Conservation (phyloP, 768 basidiomycete genomes). For the Phanerochaete carnosa region DNA sequence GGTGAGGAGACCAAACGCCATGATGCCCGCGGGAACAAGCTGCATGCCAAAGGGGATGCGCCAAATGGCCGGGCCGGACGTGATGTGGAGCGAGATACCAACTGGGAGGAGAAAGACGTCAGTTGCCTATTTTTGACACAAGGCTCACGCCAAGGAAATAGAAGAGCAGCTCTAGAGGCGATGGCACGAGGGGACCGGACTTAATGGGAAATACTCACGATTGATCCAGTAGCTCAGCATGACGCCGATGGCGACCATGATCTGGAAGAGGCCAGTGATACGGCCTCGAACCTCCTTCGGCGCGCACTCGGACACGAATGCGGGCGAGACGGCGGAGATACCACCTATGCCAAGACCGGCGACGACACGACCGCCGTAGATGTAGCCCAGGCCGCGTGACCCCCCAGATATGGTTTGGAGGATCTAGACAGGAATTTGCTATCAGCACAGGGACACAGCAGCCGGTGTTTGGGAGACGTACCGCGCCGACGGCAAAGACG, state of each 20-base stretch:
- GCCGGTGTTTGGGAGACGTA: conserved; percentile 28
- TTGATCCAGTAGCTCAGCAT: conserved; percentile 86
- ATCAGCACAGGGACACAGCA: not conserved
- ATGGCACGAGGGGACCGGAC: not conserved
- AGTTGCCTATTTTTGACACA: not conserved
- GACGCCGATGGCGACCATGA: conserved; percentile 82
- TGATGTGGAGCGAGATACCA: conserved; percentile 55
- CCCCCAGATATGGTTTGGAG: conserved; percentile 66
- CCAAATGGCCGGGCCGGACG: conserved; percentile 52
- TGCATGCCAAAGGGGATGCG: conserved; percentile 73
- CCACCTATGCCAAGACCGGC: conserved; percentile 80
- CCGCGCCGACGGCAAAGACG: conserved; percentile 72
- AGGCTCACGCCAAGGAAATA: not conserved
- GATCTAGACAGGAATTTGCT: conserved; percentile 40
- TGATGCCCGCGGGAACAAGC: conserved; percentile 70
- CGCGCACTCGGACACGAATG: conserved; percentile 83
- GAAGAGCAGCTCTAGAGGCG: not conserved
- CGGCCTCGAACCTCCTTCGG: conserved; percentile 86
- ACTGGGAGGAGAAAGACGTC: conserved; percentile 31
- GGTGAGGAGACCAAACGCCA: conserved; percentile 64
- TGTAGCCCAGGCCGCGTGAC: conserved; percentile 56
- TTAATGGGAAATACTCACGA: conserved; percentile 39
- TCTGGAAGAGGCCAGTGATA: conserved; percentile 84
- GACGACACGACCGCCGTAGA: conserved; percentile 79
- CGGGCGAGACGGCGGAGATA: conserved; percentile 81